Base-by-base conservation (phyloP, 2,329 filamentous ascomycete genomes). In the Calonectria hawksworthii region DNA sequence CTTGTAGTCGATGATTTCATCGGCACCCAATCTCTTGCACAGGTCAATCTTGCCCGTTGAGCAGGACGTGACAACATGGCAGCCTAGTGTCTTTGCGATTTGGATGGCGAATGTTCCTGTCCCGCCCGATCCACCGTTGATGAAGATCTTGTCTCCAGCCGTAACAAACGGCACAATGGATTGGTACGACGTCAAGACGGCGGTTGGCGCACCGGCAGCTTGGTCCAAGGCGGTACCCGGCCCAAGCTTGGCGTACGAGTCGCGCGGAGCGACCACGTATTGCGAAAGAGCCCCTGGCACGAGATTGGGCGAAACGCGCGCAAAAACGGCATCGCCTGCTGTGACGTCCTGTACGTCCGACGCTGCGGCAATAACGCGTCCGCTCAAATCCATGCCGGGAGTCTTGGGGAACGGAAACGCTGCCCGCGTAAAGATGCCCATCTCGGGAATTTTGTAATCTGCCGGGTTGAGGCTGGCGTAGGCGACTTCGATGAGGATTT, bases 111-210 rank as follows among this genome's bases (percentile, higher is more conserved):
- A 93, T 0, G 89, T 87, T 2, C 93, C 93, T 0, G 88, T 89
- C 0, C 93, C 93, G 1, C 93, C 93, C 0, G 89, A 91, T 0
- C 92, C 92, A 4, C 92, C 92, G 72, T 94, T 94, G 81, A 94
- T 89, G 73, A 94, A 92, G 11, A 94, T 86, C 78, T 87, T 89
- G 67, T 90, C 87, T 23, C 90, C 90, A 2, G 83, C 74, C 67
- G 86, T 86, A 69, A 90, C 86, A 72, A 88, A 83, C 2, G 86
- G 86, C 47, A 89, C 82, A 41, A 91, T 85, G 52, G 82, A 82
- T 80, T 90, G 88, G 72, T 88, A 88, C 3, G 88, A 88, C 2
- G 89, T 89, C 75, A 89, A 79, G 0, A 82, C 88, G 0, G 87
- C 87, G 2, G 88, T 86, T 2, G 85, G 86, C 0, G 87, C 78